A percentile compares a stretch with the other conserved stretches of the same genome.
These are phyloP conservation scores for Pseudocercospora eumusae DNA, from an alignment of 2,329 filamentous ascomycete species.

Conservation along the genomic window DNA sequence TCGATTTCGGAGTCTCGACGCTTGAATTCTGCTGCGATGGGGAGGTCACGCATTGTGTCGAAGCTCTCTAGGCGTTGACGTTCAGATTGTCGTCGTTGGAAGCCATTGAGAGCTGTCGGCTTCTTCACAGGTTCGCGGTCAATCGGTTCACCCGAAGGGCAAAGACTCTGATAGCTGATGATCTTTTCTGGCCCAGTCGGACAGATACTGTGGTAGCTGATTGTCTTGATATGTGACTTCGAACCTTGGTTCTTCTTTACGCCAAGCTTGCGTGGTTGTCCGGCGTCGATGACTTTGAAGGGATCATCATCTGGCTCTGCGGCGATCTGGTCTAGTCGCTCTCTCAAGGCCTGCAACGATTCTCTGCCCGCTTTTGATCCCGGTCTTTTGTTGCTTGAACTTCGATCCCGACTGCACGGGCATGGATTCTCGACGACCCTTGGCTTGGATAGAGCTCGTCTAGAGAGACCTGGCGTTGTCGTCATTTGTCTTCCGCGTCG, in stretches of 20 bases:
- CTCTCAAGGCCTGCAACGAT: neutral
- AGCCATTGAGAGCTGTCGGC: neutral
- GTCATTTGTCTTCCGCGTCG: slow-evolving; percentile 4
- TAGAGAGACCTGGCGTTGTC: slow-evolving; percentile 2
- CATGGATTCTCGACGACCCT: slow-evolving; percentile 1
- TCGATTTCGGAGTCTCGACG: slow-evolving; percentile 13
- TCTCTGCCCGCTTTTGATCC: slow-evolving; percentile 5
- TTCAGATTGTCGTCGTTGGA: neutral
- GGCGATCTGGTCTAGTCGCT: neutral
- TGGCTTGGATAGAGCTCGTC: slow-evolving; percentile 2
- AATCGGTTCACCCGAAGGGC: slow-evolving; percentile 1
- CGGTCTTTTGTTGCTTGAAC: slow-evolving; percentile 3
- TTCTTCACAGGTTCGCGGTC: neutral
- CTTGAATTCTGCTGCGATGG: slow-evolving; percentile 9
- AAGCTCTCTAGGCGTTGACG: slow-evolving; percentile 7
- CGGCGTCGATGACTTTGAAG: neutral
- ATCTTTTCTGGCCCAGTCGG: neutral
- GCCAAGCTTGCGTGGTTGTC: neutral
- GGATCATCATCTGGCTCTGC: neutral
- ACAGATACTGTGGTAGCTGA: slow-evolving; percentile 2
- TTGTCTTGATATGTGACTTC: neutral
- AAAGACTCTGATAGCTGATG: slow-evolving; percentile 5
- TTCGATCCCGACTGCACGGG: slow-evolving; percentile 1
- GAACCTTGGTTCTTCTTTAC: neutral
- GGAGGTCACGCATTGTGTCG: slow-evolving; percentile 6